Conservation (phyloP, 2,329 filamentous ascomycete genomes). For the Corinectria fuckeliana region DNA sequence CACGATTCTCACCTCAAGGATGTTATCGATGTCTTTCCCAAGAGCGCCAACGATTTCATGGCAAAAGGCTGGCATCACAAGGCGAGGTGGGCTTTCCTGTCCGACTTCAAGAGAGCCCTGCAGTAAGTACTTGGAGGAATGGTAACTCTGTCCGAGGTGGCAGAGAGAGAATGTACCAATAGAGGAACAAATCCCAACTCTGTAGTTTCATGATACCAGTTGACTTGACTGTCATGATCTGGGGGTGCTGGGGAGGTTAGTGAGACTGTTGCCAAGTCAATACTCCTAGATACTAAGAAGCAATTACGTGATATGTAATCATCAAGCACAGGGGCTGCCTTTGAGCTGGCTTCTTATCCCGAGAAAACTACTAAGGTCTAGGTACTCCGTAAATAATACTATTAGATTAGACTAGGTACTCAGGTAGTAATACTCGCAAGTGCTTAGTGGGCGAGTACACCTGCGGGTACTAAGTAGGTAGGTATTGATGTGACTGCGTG, state of each 20-base stretch:
- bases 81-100: not conserved
- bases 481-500: too few species aligned
- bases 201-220: too few species aligned
- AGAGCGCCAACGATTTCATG: not conserved
- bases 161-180: not conserved
- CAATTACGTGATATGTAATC: too few species aligned
- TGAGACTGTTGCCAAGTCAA: not conserved
- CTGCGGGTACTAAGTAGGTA: too few species aligned
- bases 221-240: not conserved
- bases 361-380: too few species aligned
- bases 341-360: too few species aligned
- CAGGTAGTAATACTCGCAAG: too few species aligned
- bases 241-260: not conserved
- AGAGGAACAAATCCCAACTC: not conserved
- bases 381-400: too few species aligned
- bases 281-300: too few species aligned
- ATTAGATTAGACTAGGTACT: too few species aligned
- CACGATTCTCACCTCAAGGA: not conserved
- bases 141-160: not conserved
- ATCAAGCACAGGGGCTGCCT: too few species aligned
- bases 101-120: not conserved
- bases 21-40: not conserved
- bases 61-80: not conserved
- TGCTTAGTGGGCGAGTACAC: too few species aligned
- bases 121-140: not conserved